phyloP scores from a whole-genome alignment of 73 alveolate species.

The Paramecium octaurelia region DNA sequence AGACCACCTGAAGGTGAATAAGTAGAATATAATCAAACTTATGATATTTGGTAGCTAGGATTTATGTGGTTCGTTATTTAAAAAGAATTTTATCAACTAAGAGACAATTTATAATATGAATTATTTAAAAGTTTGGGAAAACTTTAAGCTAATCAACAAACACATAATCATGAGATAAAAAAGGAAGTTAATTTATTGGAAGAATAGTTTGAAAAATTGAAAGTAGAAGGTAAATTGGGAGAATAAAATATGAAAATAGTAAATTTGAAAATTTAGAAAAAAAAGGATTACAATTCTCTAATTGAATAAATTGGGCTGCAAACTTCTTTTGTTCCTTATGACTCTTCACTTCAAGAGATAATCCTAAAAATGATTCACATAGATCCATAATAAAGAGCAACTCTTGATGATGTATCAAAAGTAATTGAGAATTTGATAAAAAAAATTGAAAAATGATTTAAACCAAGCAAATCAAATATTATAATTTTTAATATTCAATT shows the following conservation, averaged over 20 bases:
- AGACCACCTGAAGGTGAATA: not conserved
- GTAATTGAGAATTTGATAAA: not conserved
- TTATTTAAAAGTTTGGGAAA: too few species aligned
- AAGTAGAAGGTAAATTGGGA: too few species aligned
- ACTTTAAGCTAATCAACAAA: too few species aligned
- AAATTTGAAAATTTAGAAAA: too few species aligned
- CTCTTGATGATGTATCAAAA: not conserved
- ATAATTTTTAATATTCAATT: not conserved
- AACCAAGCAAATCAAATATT: too few species aligned
- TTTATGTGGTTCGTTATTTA: not conserved
- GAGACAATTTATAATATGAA: too few species aligned
- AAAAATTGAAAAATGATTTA: too few species aligned
- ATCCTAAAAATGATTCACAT: not conserved
- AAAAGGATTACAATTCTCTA: not conserved
- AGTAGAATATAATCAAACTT: not conserved
- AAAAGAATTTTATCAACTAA: not conserved
- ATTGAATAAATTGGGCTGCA: not conserved
- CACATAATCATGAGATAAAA: too few species aligned
- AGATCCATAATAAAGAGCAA: not conserved
- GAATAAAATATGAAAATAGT: too few species aligned
- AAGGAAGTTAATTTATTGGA: too few species aligned
- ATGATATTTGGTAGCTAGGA: not conserved
- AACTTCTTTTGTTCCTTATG: not conserved
- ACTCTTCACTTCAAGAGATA: not conserved
- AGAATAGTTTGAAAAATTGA: too few species aligned